Percentiles rank a stretch among this genome's conserved stretches.
phyloP scores from a whole-genome alignment of 2,329 filamentous ascomycete species.

The Davidsoniella virescens region DNA sequence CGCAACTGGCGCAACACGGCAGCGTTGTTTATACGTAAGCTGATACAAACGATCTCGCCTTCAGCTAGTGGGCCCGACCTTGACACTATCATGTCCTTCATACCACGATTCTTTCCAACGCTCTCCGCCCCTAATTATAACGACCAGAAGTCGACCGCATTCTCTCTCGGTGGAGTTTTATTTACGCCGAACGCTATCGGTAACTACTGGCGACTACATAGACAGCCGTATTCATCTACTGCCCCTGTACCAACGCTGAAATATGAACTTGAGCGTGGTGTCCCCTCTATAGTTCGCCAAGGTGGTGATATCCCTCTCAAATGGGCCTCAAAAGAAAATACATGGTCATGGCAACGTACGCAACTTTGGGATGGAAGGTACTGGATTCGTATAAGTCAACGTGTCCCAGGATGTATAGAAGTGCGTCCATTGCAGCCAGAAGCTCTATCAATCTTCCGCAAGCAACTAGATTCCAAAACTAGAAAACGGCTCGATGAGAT shows the following conservation, averaged over 20 bases:
- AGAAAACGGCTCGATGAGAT: conserved; percentile 23
- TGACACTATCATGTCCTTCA: conserved; percentile 27
- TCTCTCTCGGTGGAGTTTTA: conserved; percentile 24
- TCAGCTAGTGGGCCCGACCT: conserved; percentile 28
- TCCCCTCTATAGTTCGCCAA: background rate
- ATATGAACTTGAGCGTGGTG: conserved; percentile 4
- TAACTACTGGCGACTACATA: conserved; percentile 32
- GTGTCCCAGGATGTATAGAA: conserved; percentile 25
- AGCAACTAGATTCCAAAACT: conserved; percentile 22
- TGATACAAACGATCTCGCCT: conserved; percentile 35
- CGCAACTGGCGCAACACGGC: conserved; percentile 20
- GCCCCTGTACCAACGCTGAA: conserved; percentile 22
- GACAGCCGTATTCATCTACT: conserved; percentile 32
- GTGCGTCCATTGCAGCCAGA: conserved; percentile 30
- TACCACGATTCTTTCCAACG: conserved; percentile 33
- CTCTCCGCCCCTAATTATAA: conserved; percentile 19
- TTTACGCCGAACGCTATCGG: conserved; percentile 26
- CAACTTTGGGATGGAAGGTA: conserved; percentile 43
- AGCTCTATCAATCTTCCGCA: conserved; percentile 32
- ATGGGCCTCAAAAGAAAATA: no score
- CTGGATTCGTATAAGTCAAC: conserved; percentile 37
- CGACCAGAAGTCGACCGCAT: conserved; percentile 17
- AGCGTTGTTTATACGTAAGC: conserved; percentile 28
- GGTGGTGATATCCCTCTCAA: background rate
- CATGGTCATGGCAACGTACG: conserved; percentile 19